Percentiles rank a stretch among this genome's conserved stretches.
Conservation (phyloP, 176 grass and related monocot species). For the Stipa capillata region DNA sequence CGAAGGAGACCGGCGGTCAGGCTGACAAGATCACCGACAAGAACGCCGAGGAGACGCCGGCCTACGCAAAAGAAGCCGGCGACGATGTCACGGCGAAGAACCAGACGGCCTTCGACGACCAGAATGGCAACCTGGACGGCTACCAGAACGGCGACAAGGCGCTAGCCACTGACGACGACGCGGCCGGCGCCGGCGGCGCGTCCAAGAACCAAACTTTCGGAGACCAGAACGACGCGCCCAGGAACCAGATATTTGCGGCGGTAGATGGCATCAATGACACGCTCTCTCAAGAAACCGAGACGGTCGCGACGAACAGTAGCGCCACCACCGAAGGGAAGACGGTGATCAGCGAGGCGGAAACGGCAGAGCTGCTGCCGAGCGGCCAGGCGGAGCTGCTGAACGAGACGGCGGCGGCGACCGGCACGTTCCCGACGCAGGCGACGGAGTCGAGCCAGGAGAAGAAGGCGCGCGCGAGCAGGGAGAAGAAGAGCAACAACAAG, state of each 20-base stretch:
- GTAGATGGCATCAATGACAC: conserved; percentile 10
- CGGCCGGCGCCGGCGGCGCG: neutral
- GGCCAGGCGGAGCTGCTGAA: conserved; percentile 65
- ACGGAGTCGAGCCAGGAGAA: conserved; percentile 34
- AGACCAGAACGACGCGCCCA: neutral
- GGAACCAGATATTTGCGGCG: neutral
- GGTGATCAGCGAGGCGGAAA: conserved; percentile 11
- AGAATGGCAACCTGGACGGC: conserved; percentile 1
- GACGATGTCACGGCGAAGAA: neutral
- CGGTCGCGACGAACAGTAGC: neutral
- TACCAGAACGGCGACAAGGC: neutral
- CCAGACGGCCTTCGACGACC: conserved; percentile 22
- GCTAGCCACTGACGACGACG: neutral
- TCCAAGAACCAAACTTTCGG: neutral
- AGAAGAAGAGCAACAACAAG: neutral
- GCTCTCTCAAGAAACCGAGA: neutral
- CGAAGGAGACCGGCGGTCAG: neutral
- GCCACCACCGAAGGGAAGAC: neutral
- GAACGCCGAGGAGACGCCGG: neutral
- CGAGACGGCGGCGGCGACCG: conserved; percentile 38
- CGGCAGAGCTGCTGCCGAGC: conserved; percentile 37
- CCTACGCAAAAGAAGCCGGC: neutral
- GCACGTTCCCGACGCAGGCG: conserved; percentile 57
- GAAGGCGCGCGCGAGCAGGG: neutral
- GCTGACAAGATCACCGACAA: neutral